A percentile compares a stretch with the other conserved stretches of the same genome.
Evolutionary conservation across 2,329 filamentous ascomycete species (phyloP).

Genomic region (Thelonectria blattea): DNA sequence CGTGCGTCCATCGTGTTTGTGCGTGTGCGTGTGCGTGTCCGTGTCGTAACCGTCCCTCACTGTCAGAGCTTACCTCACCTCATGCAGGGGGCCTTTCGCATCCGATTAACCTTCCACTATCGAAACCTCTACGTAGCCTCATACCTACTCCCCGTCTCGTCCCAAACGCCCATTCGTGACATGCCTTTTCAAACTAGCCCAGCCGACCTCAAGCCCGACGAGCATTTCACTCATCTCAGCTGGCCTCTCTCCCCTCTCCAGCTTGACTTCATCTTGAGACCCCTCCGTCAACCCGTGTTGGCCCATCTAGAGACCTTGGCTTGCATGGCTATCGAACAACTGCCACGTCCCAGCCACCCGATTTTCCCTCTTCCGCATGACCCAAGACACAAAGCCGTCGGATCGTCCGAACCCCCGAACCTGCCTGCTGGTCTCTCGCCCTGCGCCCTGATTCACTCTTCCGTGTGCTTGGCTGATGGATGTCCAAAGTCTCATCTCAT

Average conservation of each 20-base stretch:
- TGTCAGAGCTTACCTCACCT: background rate
- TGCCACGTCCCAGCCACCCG: conserved; percentile 11
- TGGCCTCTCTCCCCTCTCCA: background rate
- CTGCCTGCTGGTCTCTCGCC: background rate
- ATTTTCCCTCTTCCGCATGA: background rate
- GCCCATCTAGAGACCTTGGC: conserved; percentile 11
- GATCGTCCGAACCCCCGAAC: background rate
- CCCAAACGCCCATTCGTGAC: background rate
- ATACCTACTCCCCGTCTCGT: background rate
- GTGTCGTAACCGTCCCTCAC: conserved; percentile 33
- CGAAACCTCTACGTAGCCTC: background rate
- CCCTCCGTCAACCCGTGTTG: conserved; percentile 8
- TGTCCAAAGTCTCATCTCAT: background rate
- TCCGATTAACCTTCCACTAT: background rate
- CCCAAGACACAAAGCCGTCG: conserved; percentile 5
- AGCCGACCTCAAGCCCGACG: background rate
- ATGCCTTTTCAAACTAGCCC: background rate
- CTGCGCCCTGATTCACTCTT: background rate
- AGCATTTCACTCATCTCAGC: background rate
- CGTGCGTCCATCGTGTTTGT: background rate
- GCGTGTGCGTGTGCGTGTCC: conserved; percentile 15
- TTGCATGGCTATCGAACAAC: conserved; percentile 18
- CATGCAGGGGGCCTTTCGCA: conserved; percentile 6
- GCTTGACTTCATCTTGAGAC: background rate
- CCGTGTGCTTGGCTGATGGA: background rate